These are phyloP conservation scores for Picochlorum sp. DNA, from an alignment of 139 green algal genomes.

Conservation along the genomic window DNA sequence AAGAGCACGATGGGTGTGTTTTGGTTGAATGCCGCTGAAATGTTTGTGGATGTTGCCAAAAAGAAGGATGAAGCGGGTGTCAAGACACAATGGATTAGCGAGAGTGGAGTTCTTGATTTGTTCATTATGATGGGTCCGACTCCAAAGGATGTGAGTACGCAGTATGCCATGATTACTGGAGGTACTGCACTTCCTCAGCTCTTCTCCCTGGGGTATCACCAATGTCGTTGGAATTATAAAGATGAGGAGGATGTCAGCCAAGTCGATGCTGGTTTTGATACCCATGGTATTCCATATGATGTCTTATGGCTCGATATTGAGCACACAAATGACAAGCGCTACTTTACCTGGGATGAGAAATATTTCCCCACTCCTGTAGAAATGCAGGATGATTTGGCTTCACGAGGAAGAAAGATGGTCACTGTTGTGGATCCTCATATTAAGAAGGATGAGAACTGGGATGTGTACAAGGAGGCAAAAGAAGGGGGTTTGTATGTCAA, in stretches of 20 bases:
- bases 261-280: slow-evolving; percentile 59
- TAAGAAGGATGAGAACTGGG: slow-evolving; percentile 80
- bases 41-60: slow-evolving; percentile 89
- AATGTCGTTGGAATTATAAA: slow-evolving; percentile 99
- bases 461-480: slow-evolving; percentile 77
- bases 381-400: slow-evolving; percentile 72
- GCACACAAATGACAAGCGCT: slow-evolving; percentile 95
- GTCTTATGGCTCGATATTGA: slow-evolving; percentile 99
- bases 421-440: slow-evolving; percentile 98
- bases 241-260: slow-evolving; percentile 63
- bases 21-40: slow-evolving; percentile 96
- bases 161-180: slow-evolving; percentile 74
- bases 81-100: slow-evolving; percentile 84
- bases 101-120: slow-evolving; percentile 90
- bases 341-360: slow-evolving; percentile 93
- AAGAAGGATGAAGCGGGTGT: not conserved
- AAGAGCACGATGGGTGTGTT: slow-evolving; percentile 71
- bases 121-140: slow-evolving; percentile 79
- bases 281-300: slow-evolving; percentile 93
- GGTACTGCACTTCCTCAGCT: slow-evolving; percentile 86
- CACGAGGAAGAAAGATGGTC: slow-evolving; percentile 79
- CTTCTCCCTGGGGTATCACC: slow-evolving; percentile 94
- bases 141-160: slow-evolving; percentile 45
- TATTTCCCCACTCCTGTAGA: slow-evolving; percentile 71
- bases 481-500: slow-evolving; percentile 76